These are phyloP conservation scores for Yamadazyma insecticola DNA, from an alignment of 805 yeast genomes.

Conservation along the genomic window DNA sequence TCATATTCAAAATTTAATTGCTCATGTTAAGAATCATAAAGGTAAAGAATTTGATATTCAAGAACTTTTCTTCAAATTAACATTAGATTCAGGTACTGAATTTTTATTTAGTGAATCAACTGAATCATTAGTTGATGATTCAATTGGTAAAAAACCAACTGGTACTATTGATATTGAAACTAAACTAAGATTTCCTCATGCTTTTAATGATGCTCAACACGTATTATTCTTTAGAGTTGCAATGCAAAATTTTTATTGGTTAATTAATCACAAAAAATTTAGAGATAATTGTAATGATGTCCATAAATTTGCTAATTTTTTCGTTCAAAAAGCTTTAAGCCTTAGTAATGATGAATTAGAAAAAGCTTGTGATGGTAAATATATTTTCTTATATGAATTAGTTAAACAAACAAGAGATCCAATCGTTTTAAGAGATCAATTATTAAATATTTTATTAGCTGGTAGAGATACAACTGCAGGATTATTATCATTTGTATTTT, in stretches of 20 bases:
- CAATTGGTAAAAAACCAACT: constrained; percentile 8
- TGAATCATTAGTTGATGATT: constrained; percentile 25
- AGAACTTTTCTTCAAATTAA: constrained; percentile 33
- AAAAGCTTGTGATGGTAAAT: constrained; percentile 21
- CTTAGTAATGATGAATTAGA: constrained; percentile 23
- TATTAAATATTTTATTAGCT: constrained; percentile 37
- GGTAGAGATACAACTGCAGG: constrained; percentile 43
- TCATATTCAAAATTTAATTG: constrained; percentile 31
- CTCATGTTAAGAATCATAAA: constrained; percentile 21
- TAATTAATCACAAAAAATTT: constrained; percentile 20
- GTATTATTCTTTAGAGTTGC: constrained; percentile 24
- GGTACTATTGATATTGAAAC: constrained; percentile 23
- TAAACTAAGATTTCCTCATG: constrained; percentile 27
- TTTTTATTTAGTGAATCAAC: constrained; percentile 39
- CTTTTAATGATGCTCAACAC: constrained; percentile 31
- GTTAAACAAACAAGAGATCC: constrained; percentile 35
- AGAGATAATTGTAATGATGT: constrained; percentile 19
- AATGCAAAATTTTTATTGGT: constrained; percentile 20
- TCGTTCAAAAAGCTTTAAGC: constrained; percentile 26
- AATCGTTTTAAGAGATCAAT: constrained; percentile 31
- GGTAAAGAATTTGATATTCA: constrained; percentile 34
- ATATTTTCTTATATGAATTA: constrained; percentile 34
- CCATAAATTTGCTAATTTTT: constrained; percentile 23
- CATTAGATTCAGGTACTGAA: constrained; percentile 39
- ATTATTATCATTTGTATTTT: constrained; percentile 28